Evolutionary conservation across 305 asterid species (phyloP).

Genomic region (Ilex paraguariensis): DNA sequence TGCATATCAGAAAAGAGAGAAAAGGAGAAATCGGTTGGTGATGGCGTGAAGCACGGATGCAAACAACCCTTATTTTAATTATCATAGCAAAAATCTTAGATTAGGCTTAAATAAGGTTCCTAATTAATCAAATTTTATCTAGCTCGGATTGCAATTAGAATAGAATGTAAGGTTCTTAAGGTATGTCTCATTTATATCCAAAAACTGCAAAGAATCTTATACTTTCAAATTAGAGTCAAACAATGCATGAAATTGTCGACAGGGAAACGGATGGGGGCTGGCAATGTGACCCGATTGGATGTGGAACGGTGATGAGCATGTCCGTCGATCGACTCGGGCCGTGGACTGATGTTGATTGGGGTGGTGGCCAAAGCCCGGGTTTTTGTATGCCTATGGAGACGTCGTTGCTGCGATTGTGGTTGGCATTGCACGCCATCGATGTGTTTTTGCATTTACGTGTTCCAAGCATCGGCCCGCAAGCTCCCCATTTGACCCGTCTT

Average conservation of each 20-base stretch:
- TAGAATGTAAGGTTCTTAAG: too few relatives aligned
- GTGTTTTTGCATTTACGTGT: background rate
- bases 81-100: too few relatives aligned
- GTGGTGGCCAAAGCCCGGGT: background rate
- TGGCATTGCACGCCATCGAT: background rate
- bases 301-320: background rate
- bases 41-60: too few relatives aligned
- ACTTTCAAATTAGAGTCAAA: background rate
- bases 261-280: background rate
- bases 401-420: background rate
- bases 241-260: background rate
- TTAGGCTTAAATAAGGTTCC: too few relatives aligned
- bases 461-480: background rate
- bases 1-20: too few relatives aligned
- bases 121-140: too few relatives aligned
- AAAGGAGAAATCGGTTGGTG: too few relatives aligned
- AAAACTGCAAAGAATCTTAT: too few relatives aligned
- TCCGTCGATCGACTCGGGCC: too few relatives aligned
- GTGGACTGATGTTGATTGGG: background rate
- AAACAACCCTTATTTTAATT: too few relatives aligned
- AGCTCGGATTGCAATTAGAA: too few relatives aligned
- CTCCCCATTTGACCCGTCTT: conserved; percentile 11
- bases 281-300: background rate
- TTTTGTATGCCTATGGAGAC: background rate
- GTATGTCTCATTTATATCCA: too few relatives aligned